These are phyloP conservation scores for Alternaria novae-zelandiae DNA, from an alignment of 2,329 filamentous ascomycete genomes.

Conservation along the genomic window DNA sequence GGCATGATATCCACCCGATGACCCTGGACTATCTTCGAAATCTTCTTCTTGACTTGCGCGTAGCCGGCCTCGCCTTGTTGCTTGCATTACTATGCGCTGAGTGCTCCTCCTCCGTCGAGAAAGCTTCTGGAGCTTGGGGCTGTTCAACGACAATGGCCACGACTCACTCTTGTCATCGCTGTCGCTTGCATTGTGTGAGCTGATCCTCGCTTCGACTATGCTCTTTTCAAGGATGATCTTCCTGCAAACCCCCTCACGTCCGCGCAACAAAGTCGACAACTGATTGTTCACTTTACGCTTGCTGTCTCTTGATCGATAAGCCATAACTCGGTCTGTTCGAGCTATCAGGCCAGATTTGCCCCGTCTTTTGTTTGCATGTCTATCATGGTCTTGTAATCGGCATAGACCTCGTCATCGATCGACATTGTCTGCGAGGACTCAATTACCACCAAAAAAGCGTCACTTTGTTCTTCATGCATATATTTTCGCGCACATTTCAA, in stretches of 20 bases:
- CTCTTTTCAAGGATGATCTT: conserved; percentile 14
- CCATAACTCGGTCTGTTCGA: no score
- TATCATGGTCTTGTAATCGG: no score
- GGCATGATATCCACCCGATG: conserved; percentile 29
- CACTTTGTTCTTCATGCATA: no score
- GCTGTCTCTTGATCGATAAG: neutral
- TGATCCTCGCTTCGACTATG: conserved; percentile 18
- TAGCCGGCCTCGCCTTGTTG: conserved; percentile 21
- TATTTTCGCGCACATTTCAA: no score
- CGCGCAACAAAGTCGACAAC: neutral
- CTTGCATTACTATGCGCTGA: conserved; percentile 30
- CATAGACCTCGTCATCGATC: no score
- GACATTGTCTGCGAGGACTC: no score
- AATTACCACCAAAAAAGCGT: no score
- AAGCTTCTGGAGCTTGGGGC: conserved; percentile 3
- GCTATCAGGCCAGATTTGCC: no score
- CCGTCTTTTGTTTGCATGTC: no score
- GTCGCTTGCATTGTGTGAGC: conserved; percentile 21
- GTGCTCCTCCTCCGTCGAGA: conserved; percentile 11
- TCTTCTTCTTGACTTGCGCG: conserved; percentile 26
- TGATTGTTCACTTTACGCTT: neutral
- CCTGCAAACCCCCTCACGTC: conserved; percentile 2
- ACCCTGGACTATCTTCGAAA: conserved; percentile 24
- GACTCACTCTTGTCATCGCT: conserved; percentile 3
- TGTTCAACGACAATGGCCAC: conserved; percentile 4